phyloP scores from a whole-genome alignment of 2,329 filamentous ascomycete genomes.

The Periconia sp. region DNA sequence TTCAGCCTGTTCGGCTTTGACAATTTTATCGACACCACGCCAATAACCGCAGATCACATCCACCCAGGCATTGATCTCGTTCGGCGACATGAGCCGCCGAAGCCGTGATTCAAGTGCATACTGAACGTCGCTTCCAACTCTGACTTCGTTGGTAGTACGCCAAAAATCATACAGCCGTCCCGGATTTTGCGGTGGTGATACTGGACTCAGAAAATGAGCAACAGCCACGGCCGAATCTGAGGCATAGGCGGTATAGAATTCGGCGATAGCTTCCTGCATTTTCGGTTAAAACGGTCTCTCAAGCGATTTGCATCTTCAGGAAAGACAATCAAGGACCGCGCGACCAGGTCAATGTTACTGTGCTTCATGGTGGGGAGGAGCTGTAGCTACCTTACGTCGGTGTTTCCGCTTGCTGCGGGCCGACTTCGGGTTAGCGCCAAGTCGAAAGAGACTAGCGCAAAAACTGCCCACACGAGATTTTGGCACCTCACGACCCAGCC shows the following conservation, averaged over 20 bases:
- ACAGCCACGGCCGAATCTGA: slow-evolving; percentile 70
- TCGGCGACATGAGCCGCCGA: slow-evolving; percentile 58
- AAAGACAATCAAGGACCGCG: background rate
- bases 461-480: slow-evolving; percentile 22
- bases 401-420: background rate
- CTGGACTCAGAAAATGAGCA: slow-evolving; percentile 73
- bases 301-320: slow-evolving; percentile 2
- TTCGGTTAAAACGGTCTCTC: slow-evolving; percentile 1
- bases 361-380: background rate
- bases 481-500: slow-evolving; percentile 16
- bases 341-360: background rate
- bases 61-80: slow-evolving; percentile 78
- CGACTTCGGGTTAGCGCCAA: background rate
- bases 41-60: slow-evolving; percentile 84
- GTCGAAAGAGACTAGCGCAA: slow-evolving; percentile 17
- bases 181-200: slow-evolving; percentile 63
- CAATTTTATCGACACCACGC: slow-evolving; percentile 75
- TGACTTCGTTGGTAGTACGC: slow-evolving; percentile 68
- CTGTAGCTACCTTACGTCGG: background rate
- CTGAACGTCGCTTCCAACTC: slow-evolving; percentile 69
- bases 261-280: slow-evolving; percentile 71
- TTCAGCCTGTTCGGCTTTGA: slow-evolving; percentile 62
- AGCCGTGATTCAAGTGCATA: slow-evolving; percentile 68
- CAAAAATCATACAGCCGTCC: slow-evolving; percentile 70
- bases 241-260: slow-evolving; percentile 71